Base-by-base conservation (phyloP, 768 basidiomycete genomes). In the Lactifluus hygrophoroides region DNA sequence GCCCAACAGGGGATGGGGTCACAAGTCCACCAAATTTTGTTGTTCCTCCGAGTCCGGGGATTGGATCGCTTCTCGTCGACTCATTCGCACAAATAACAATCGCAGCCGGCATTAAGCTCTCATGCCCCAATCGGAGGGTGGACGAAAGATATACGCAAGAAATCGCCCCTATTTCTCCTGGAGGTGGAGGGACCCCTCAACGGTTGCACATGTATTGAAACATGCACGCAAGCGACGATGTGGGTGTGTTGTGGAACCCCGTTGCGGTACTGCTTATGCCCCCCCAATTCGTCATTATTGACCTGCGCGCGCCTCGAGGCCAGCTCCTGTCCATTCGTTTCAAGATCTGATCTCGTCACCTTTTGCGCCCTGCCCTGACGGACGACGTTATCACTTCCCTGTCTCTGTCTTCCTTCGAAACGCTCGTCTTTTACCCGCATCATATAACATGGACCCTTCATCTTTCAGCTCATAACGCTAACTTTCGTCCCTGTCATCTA, bases 261-360 rank as follows among this genome's bases (percentile, higher is more conserved):
- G 51, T 58, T 58, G 45, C 51, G 51, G 57, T 42, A 58, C 23
- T 27, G 57, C n/a, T 28, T 21, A 34, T 54, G 25, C 51, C 57
- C 47, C 44, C 51, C 30, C n/a, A n/a, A n/a, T n/a, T n/a, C n/a
- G n/a, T n/a, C 37, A 42, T 47, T 11, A 40, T 9, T 17, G 16
- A 14, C 27, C 34, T 17, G 54, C 45, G 54, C 45, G 54, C 46
- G 54, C 54, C 54, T 56, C 46, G 54, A 53, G 57, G 51, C 37
- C 25, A 46, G 23, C 10, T 43, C 42, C 10, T 25, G 21, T 51
- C 30, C 43, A 35, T 50, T 27, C 38, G 19, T 37, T 47, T 40
- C 42, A 50, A 49, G 59, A 61, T 61, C 59, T 46, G 56, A 46
- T 58, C 56, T 51, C n/a, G 32, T 53, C 51, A 44, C 37, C 37